Evolutionary conservation across 352 stramenopile genomes (phyloP).

Genomic region (Pythium aphanidermatum): DNA sequence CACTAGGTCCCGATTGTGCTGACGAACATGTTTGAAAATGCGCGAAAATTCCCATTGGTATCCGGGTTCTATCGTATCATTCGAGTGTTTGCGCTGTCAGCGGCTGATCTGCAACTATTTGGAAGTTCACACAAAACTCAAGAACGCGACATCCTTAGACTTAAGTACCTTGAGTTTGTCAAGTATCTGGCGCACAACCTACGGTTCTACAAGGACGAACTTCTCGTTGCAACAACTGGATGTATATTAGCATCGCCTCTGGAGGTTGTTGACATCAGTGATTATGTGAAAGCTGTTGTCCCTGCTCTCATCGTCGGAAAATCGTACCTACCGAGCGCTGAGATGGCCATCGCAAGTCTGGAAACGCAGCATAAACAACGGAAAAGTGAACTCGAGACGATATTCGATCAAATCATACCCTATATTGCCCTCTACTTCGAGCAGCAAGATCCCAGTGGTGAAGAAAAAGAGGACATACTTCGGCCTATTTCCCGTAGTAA

Average conservation of each 20-base stretch:
- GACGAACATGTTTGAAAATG: slow-evolving; percentile 18
- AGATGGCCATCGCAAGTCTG: slow-evolving; percentile 43
- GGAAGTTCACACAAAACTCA: neutral
- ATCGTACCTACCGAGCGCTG: slow-evolving; percentile 56
- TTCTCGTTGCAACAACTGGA: slow-evolving; percentile 50
- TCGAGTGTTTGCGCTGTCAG: slow-evolving; percentile 7
- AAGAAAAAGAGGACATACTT: neutral
- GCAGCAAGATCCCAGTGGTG: slow-evolving; percentile 19
- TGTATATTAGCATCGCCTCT: slow-evolving; percentile 56
- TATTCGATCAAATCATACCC: slow-evolving; percentile 39
- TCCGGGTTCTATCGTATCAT: slow-evolving; percentile 27
- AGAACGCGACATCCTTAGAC: slow-evolving; percentile 1
- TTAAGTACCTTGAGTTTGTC: slow-evolving; percentile 45
- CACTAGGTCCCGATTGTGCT: slow-evolving; percentile 15
- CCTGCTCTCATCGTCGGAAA: slow-evolving; percentile 52
- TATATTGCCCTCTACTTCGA: slow-evolving; percentile 49
- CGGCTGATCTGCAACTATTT: slow-evolving; percentile 6
- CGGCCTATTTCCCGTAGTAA: slow-evolving; percentile 1
- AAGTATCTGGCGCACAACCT: slow-evolving; percentile 34
- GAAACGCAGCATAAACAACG: slow-evolving; percentile 45
- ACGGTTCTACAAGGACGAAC: slow-evolving; percentile 71
- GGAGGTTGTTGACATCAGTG: slow-evolving; percentile 25
- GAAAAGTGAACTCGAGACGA: slow-evolving; percentile 20
- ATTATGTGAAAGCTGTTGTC: slow-evolving; percentile 29
- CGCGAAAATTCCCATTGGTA: slow-evolving; percentile 18